phyloP scores from a whole-genome alignment of 2,329 filamentous ascomycete species.

The Cladorrhinum sp. region DNA sequence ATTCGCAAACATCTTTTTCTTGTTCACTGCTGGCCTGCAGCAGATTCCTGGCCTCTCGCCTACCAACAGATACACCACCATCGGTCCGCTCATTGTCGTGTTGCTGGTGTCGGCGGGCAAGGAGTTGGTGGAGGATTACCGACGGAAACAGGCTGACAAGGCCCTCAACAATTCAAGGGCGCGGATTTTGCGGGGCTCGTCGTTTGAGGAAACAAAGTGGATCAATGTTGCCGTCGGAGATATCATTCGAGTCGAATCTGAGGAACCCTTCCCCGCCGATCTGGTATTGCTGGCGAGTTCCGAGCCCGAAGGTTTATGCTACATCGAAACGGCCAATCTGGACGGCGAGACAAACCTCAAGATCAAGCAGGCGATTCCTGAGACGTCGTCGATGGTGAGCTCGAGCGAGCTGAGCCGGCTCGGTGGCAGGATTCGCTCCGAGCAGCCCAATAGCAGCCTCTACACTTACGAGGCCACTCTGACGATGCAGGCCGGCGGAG shows the following conservation, averaged over 20 bases:
- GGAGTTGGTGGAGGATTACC: conserved; percentile 89
- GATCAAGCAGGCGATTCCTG: conserved; percentile 95
- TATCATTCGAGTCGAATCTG: conserved; percentile 87
- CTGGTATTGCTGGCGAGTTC: conserved; percentile 89
- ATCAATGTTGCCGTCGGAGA: conserved; percentile 91
- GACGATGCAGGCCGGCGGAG: conserved; percentile 84
- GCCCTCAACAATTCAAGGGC: conserved; percentile 85
- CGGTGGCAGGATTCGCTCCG: conserved; percentile 82
- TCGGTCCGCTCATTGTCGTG: conserved; percentile 87
- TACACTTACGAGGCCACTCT: conserved; percentile 98
- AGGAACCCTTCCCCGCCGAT: conserved; percentile 92
- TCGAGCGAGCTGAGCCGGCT: conserved; percentile 80
- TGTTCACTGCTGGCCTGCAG: conserved; percentile 91
- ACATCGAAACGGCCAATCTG: conserved; percentile 96
- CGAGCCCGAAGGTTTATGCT: conserved; percentile 94
- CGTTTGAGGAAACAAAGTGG: conserved; percentile 87
- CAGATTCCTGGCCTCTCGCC: conserved; percentile 94
- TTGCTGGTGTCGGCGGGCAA: conserved; percentile 93
- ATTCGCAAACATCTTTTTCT: conserved; percentile 98
- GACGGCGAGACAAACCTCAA: conserved; percentile 98
- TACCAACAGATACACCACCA: conserved; percentile 93
- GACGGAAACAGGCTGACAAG: conserved; percentile 81
- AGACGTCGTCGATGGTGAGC: conserved; percentile 85
- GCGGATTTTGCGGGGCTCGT: conserved; percentile 75
- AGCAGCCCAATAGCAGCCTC: conserved; percentile 96